These are phyloP conservation scores for Cladosporium phlei DNA, from an alignment of 2,329 filamentous ascomycete genomes.

Conservation along the genomic window DNA sequence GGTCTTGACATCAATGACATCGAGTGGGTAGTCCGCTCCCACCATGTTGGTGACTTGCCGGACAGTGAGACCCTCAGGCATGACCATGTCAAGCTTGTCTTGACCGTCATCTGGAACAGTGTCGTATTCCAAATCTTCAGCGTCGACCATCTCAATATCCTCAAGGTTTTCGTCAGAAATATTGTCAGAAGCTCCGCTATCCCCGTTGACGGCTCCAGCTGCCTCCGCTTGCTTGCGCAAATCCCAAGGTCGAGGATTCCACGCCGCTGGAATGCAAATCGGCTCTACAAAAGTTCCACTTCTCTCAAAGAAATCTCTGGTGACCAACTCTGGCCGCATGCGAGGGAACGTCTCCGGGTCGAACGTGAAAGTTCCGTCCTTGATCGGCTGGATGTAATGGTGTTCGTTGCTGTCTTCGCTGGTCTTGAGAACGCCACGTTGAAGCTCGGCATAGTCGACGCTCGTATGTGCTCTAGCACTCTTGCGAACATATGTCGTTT, in stretches of 20 bases:
- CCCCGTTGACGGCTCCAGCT: slow-evolving; percentile 3
- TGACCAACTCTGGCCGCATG: slow-evolving; percentile 59
- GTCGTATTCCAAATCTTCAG: slow-evolving; percentile 45
- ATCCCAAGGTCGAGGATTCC: slow-evolving; percentile 52
- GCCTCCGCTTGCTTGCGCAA: slow-evolving; percentile 13
- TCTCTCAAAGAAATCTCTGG: slow-evolving; percentile 59
- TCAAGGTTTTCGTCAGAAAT: slow-evolving; percentile 21
- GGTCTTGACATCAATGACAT: slow-evolving; percentile 66
- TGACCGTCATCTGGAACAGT: slow-evolving; percentile 55
- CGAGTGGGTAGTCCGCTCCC: slow-evolving; percentile 57
- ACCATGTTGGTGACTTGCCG: slow-evolving; percentile 60
- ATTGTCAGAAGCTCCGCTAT: slow-evolving; percentile 1
- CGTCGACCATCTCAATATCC: slow-evolving; percentile 23
- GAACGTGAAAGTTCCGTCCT: slow-evolving; percentile 59
- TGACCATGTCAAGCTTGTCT: slow-evolving; percentile 64
- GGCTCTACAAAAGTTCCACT: slow-evolving; percentile 61
- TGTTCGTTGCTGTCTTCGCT: slow-evolving; percentile 61
- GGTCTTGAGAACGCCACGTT: slow-evolving; percentile 61
- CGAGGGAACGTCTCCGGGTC: slow-evolving; percentile 59
- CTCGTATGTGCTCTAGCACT: slow-evolving; percentile 60
- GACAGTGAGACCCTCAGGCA: slow-evolving; percentile 60
- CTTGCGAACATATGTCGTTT: slow-evolving; percentile 63
- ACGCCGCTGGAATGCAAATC: slow-evolving; percentile 59
- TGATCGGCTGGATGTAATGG: slow-evolving; percentile 64
- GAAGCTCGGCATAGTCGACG: slow-evolving; percentile 64